Evolutionary conservation across 2,329 filamentous ascomycete species (phyloP).

Genomic region (Aureobasidium sp.): DNA sequence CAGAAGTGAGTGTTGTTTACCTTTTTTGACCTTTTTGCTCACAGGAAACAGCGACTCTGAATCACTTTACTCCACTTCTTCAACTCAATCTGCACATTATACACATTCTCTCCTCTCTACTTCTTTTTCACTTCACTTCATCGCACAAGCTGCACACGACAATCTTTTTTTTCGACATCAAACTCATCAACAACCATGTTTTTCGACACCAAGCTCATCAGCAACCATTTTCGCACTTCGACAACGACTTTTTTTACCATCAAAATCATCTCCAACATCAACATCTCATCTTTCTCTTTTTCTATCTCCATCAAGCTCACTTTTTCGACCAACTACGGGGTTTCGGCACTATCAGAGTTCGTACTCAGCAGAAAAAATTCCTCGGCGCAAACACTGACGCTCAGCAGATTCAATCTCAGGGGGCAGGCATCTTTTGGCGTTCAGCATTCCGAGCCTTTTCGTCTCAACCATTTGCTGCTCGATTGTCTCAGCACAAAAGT

Average conservation of each 20-base stretch:
- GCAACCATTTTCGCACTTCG: neutral
- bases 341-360: conserved; percentile 7
- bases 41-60: neutral
- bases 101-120: neutral
- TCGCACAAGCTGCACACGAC: neutral
- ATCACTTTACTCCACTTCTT: neutral
- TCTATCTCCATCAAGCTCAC: neutral
- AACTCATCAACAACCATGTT: neutral
- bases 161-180: neutral
- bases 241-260: neutral
- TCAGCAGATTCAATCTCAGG: neutral
- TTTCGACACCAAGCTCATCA: neutral
- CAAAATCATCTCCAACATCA: neutral
- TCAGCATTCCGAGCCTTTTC: neutral
- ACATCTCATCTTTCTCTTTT: neutral
- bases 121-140: neutral
- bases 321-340: neutral
- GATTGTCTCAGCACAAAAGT: neutral
- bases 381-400: neutral
- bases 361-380: neutral
- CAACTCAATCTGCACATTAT: neutral
- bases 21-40: neutral
- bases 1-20: neutral
- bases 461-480: neutral
- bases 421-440: neutral